Conservation (phyloP, 306 rosid genomes). For the Cucurbita pepo region DNA sequence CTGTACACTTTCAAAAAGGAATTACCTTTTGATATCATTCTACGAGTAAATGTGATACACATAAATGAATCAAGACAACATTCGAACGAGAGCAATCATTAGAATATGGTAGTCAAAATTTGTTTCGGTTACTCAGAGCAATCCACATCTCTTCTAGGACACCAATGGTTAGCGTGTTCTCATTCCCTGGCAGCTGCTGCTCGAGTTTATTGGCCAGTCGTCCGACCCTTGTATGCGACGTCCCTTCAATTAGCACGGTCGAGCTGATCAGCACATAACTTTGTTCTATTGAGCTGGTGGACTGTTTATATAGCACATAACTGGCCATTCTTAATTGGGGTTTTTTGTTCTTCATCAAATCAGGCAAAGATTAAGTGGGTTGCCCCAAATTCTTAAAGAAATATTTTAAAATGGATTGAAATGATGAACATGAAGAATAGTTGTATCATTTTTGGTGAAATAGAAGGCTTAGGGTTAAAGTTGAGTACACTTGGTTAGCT, state of each 20-base stretch:
- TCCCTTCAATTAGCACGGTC: not conserved
- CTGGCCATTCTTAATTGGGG: not conserved
- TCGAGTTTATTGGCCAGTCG: not conserved
- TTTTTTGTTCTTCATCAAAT: conserved; percentile 1
- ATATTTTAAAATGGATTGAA: not conserved
- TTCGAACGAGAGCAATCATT: too few relatives aligned
- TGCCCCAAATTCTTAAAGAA: not conserved
- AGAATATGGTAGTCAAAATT: not conserved
- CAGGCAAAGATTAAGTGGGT: conserved; percentile 15
- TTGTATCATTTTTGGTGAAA: not conserved
- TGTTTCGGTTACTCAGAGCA: not conserved
- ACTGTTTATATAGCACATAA: conserved; percentile 1
- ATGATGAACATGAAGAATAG: not conserved
- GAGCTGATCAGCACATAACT: not conserved
- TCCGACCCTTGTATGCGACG: not conserved
- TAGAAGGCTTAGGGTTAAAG: not conserved
- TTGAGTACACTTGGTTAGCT: not conserved
- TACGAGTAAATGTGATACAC: not conserved
- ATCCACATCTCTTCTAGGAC: conserved; percentile 1
- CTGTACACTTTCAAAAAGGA: not conserved
- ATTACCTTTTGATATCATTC: not conserved
- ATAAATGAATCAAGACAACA: too few relatives aligned
- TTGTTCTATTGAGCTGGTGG: not conserved
- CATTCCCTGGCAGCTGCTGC: not conserved
- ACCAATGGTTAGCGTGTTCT: not conserved